A percentile compares a stretch with the other conserved stretches of the same genome.
These are phyloP conservation scores for Mallotus nudiflorus DNA, from an alignment of 345 rosid genomes.

Conservation along the genomic window DNA sequence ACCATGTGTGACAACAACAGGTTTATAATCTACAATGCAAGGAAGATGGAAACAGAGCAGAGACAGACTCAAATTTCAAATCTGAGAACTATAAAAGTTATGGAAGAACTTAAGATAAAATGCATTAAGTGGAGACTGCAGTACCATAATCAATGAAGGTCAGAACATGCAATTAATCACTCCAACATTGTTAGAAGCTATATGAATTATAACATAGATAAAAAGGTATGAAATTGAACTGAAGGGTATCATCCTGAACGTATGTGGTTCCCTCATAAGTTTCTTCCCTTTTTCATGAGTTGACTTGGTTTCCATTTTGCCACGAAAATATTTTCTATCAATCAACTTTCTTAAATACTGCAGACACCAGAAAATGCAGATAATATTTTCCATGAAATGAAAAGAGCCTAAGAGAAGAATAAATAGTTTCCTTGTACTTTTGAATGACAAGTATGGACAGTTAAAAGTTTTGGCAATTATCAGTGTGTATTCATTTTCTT, in stretches of 20 bases:
- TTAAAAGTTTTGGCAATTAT: constrained; percentile 46
- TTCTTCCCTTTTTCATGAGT: neutral
- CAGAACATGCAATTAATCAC: too few relatives aligned
- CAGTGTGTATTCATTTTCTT: constrained; percentile 28
- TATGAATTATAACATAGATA: neutral
- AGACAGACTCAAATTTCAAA: too few relatives aligned
- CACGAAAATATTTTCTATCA: neutral
- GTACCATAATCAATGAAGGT: neutral
- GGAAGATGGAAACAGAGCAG: constrained; percentile 4
- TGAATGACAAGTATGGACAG: constrained; percentile 62
- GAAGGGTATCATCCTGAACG: neutral
- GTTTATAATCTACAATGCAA: constrained; percentile 63
- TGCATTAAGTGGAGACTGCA: neutral
- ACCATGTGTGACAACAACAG: constrained; percentile 75
- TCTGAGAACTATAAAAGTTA: neutral
- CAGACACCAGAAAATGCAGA: neutral
- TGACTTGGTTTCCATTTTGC: neutral
- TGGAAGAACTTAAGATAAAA: neutral
- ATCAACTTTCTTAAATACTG: neutral
- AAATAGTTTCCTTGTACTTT: constrained; percentile 41
- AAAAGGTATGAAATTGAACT: too few relatives aligned
- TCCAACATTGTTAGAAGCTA: neutral
- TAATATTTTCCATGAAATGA: too few relatives aligned
- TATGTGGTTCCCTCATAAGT: neutral
- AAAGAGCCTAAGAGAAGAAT: neutral